Conservation (phyloP, 805 yeast species). For the Saccharomycopsis schoenii region DNA sequence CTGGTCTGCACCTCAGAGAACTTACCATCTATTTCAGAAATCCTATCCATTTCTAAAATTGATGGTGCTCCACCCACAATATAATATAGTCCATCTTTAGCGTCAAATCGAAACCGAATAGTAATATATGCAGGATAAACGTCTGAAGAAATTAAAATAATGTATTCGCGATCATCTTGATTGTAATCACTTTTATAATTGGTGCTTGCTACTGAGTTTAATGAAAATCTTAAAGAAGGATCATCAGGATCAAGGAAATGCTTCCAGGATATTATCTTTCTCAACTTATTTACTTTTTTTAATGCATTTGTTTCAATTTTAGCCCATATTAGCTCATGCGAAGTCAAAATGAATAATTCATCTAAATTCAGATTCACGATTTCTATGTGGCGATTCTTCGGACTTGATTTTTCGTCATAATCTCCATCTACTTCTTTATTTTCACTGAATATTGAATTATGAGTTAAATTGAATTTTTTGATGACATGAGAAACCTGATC, state of each 20-base stretch:
- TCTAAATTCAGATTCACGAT: constrained; percentile 19
- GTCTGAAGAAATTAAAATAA: constrained; percentile 1
- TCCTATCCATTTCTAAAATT: background rate
- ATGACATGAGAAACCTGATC: background rate
- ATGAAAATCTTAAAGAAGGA: constrained; percentile 31
- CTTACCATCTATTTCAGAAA: background rate
- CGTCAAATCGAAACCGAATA: background rate
- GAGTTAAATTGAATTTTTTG: background rate
- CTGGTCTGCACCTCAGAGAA: background rate
- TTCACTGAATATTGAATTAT: constrained; percentile 22
- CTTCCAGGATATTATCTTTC: constrained; percentile 57
- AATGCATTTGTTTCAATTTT: constrained; percentile 23
- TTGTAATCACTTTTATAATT: background rate
- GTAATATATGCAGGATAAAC: constrained; percentile 3
- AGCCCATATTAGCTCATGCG: constrained; percentile 54
- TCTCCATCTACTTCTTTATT: constrained; percentile 20
- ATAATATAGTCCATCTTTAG: background rate
- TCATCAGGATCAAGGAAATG: constrained; percentile 53
- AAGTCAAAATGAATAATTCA: constrained; percentile 47
- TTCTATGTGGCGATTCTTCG: background rate
- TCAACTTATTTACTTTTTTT: constrained; percentile 24
- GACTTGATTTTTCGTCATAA: background rate
- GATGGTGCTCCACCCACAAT: background rate
- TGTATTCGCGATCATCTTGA: background rate
- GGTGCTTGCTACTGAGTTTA: background rate